phyloP scores from a whole-genome alignment of 305 asterid genomes.

The Petunia hybrid region DNA sequence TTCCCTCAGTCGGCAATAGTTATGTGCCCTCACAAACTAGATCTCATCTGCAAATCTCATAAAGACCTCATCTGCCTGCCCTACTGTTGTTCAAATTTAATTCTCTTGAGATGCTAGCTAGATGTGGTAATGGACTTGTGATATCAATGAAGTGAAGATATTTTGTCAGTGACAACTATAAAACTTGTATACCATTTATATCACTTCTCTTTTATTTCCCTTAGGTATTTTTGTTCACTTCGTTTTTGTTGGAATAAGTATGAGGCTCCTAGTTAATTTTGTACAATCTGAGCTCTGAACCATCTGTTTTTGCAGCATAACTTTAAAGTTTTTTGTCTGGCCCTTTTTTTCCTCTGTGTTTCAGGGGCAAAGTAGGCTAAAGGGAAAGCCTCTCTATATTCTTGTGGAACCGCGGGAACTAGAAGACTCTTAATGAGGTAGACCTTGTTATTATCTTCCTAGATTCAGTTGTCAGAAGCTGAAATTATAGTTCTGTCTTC shows the following conservation, averaged over 20 bases:
- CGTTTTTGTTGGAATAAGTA: not conserved
- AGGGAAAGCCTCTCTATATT: conserved; percentile 75
- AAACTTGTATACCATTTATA: not conserved
- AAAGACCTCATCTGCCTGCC: not conserved
- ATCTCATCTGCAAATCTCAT: not conserved
- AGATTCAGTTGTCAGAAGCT: conserved; percentile 4
- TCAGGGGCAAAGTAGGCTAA: conserved; percentile 66
- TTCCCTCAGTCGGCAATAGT: not conserved
- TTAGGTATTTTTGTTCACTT: not conserved
- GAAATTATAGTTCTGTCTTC: not conserved
- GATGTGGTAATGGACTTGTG: not conserved
- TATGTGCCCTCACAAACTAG: not conserved
- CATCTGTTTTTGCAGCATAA: not conserved
- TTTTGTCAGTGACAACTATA: not conserved
- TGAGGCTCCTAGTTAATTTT: not conserved
- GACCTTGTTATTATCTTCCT: conserved; percentile 3
- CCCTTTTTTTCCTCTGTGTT: not conserved
- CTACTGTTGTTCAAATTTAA: not conserved
- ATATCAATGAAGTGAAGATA: not conserved
- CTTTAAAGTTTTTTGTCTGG: not conserved
- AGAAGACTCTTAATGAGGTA: conserved; percentile 47
- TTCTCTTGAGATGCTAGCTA: conserved; percentile 1
- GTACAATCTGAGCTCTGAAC: not conserved
- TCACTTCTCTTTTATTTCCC: not conserved
- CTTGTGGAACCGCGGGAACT: conserved; percentile 75